These are phyloP conservation scores for Corynespora cassiicola DNA, from an alignment of 2,329 filamentous ascomycete genomes.

Conservation along the genomic window DNA sequence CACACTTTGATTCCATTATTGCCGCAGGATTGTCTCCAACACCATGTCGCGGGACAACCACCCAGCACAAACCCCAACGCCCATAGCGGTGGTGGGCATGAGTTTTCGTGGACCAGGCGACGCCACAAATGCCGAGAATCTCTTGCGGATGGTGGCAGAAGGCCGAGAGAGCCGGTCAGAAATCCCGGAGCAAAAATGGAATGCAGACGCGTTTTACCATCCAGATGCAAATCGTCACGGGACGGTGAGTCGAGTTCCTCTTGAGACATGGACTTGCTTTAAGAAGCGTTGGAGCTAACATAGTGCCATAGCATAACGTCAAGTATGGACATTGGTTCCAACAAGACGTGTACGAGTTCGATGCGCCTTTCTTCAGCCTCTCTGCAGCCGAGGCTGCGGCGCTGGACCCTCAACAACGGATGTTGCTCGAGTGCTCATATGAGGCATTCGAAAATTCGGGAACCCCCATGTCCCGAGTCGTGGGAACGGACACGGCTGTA, in stretches of 20 bases:
- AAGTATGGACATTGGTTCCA: too few species aligned
- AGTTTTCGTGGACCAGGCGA: slow-evolving; percentile 15
- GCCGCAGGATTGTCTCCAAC: too few species aligned
- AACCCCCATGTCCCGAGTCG: too few species aligned
- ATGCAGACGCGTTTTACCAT: slow-evolving; percentile 9
- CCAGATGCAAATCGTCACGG: neutral
- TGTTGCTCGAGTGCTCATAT: slow-evolving; percentile 31
- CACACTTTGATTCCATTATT: too few species aligned
- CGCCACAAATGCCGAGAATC: slow-evolving; percentile 4
- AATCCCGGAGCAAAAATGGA: slow-evolving; percentile 40
- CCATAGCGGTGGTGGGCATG: slow-evolving; percentile 40
- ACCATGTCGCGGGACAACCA: too few species aligned
- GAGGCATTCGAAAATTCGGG: slow-evolving; percentile 48
- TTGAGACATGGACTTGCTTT: too few species aligned
- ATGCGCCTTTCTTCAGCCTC: slow-evolving; percentile 39
- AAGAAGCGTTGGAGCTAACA: too few species aligned
- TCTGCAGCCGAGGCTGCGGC: slow-evolving; percentile 25
- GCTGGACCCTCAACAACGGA: slow-evolving; percentile 35
- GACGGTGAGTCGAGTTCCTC: neutral
- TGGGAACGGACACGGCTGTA: too few species aligned
- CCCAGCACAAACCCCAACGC: too few species aligned
- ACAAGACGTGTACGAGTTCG: too few species aligned
- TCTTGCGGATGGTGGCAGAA: slow-evolving; percentile 8
- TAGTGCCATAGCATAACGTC: too few species aligned
- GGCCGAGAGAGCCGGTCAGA: slow-evolving; percentile 28